Conservation (phyloP, 176 grass and related monocot genomes). For the Zoysia pacifica region DNA sequence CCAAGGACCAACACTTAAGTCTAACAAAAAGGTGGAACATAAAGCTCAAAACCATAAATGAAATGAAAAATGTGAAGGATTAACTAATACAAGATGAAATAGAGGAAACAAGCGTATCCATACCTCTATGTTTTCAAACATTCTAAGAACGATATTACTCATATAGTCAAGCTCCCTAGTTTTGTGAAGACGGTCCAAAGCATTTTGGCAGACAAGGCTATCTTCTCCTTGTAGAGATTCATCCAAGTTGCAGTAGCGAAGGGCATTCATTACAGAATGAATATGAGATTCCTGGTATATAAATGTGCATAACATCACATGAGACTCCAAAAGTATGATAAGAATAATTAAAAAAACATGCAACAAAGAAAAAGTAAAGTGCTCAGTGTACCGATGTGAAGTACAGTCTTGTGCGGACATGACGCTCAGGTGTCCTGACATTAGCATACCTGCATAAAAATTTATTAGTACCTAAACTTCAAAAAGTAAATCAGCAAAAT, state of each 20-base stretch:
- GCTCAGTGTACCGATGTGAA: slow-evolving; percentile 77
- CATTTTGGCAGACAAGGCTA: slow-evolving; percentile 82
- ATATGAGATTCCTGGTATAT: slow-evolving; percentile 92
- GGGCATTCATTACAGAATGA: slow-evolving; percentile 97
- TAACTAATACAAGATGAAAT: not conserved
- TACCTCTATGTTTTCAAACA: slow-evolving; percentile 99
- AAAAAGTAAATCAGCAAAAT: slow-evolving; percentile 26
- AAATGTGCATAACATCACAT: slow-evolving; percentile 34
- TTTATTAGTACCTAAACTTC: slow-evolving; percentile 37
- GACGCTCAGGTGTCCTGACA: slow-evolving; percentile 92
- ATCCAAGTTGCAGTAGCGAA: slow-evolving; percentile 95
- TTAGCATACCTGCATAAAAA: slow-evolving; percentile 88
- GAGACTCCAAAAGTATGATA: slow-evolving; percentile 16
- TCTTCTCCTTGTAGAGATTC: slow-evolving; percentile 90
- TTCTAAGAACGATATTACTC: slow-evolving; percentile 95
- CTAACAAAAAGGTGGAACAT: slow-evolving; percentile 10
- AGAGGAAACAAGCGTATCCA: slow-evolving; percentile 9
- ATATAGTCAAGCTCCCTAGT: slow-evolving; percentile 98
- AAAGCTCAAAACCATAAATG: slow-evolving; percentile 19
- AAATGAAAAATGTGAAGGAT: slow-evolving; percentile 23
- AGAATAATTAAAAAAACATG: slow-evolving; percentile 38
- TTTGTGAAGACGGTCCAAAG: slow-evolving; percentile 84
- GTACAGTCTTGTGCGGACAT: slow-evolving; percentile 99
- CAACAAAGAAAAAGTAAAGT: slow-evolving; percentile 13
- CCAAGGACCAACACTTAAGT: not conserved